phyloP scores from a whole-genome alignment of 306 rosid species.

The Gynostemma pentaphyllum region DNA sequence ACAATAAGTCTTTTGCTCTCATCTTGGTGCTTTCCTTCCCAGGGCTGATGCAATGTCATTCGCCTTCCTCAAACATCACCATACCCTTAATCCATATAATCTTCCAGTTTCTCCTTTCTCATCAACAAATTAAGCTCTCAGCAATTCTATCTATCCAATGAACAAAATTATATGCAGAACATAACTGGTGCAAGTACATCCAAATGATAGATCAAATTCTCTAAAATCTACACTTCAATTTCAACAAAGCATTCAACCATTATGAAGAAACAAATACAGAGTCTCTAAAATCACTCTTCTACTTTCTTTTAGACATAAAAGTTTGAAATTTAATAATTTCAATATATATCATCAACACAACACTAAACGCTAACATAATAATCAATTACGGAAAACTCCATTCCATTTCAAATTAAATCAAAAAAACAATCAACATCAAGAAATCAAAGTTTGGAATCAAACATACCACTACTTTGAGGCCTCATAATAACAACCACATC shows the following conservation, averaged over 20 bases:
- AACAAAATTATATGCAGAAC: neutral
- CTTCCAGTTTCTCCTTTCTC: neutral
- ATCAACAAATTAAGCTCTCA: neutral
- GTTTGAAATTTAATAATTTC: too few species aligned
- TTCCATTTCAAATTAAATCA: too few species aligned
- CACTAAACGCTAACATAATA: too few species aligned
- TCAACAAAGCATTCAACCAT: too few species aligned
- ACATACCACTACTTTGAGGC: slow-evolving; percentile 85
- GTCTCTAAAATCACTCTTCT: too few species aligned
- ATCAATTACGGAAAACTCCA: too few species aligned
- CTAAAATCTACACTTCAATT: neutral
- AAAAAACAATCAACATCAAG: too few species aligned
- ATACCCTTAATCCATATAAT: neutral
- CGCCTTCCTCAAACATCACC: neutral
- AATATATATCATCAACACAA: too few species aligned
- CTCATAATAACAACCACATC: slow-evolving; percentile 93
- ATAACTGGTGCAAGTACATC: neutral
- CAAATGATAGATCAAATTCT: neutral
- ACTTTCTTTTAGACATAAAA: too few species aligned
- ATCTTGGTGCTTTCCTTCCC: neutral
- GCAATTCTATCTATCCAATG: neutral
- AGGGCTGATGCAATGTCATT: neutral
- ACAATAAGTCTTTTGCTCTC: neutral
- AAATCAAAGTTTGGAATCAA: neutral
- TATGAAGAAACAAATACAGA: neutral